These are phyloP conservation scores for Pestalotiopsis sp. DNA, from an alignment of 2,329 filamentous ascomycete genomes.

Conservation along the genomic window DNA sequence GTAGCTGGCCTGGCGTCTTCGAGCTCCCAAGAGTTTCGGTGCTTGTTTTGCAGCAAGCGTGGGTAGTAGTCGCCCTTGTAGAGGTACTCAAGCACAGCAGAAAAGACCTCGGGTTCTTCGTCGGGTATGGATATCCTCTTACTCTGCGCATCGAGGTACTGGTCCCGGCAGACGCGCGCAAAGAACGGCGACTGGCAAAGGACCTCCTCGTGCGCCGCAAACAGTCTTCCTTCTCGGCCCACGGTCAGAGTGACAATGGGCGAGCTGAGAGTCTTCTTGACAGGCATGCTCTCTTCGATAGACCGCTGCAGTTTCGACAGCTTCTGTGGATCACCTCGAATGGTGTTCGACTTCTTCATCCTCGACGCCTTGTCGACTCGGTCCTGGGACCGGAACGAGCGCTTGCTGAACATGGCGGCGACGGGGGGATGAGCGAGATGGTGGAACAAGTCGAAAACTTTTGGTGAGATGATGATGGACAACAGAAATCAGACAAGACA, in stretches of 20 bases:
- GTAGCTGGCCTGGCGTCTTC: constrained; percentile 62
- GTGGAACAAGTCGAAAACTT: constrained; percentile 34
- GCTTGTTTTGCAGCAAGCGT: constrained; percentile 84
- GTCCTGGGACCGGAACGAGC: constrained; percentile 82
- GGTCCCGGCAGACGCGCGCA: constrained; percentile 69
- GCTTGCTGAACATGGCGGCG: constrained; percentile 79
- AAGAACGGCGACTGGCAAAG: constrained; percentile 87
- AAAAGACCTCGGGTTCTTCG: constrained; percentile 91
- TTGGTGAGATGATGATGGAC: constrained; percentile 30
- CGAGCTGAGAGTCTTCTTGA: constrained; percentile 45
- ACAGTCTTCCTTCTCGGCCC: constrained; percentile 82
- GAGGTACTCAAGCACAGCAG: constrained; percentile 91
- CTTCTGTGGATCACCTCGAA: constrained; percentile 73
- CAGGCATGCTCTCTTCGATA: constrained; percentile 55
- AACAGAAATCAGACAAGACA: constrained; percentile 29
- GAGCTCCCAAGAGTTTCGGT: constrained; percentile 85
- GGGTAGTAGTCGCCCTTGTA: constrained; percentile 98
- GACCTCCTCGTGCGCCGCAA: constrained; percentile 94
- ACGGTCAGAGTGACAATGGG: constrained; percentile 88
- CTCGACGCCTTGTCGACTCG: constrained; percentile 88
- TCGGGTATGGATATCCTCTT: constrained; percentile 74
- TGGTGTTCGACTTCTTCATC: constrained; percentile 69
- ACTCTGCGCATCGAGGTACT: constrained; percentile 75
- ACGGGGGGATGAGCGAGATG: constrained; percentile 28
- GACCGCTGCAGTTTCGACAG: constrained; percentile 84